A percentile compares a stretch with the other conserved stretches of the same genome.
These are phyloP conservation scores for Liriodendron chinense DNA, from an alignment of 164 flowering plant species.

Conservation along the genomic window DNA sequence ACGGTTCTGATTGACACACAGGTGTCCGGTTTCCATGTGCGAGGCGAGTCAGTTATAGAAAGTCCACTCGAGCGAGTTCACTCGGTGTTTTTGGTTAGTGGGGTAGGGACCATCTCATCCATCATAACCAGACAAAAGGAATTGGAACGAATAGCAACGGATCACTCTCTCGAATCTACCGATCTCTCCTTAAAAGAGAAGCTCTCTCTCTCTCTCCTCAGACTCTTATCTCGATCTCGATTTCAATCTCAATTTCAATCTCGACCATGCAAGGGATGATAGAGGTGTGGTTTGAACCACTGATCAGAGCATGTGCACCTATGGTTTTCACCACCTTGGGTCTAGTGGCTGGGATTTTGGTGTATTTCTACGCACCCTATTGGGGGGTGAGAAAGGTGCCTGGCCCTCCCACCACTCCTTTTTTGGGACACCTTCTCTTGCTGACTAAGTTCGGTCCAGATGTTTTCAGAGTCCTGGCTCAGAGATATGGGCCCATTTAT, in stretches of 20 bases:
- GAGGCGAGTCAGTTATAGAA: neutral
- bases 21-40: neutral
- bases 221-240: neutral
- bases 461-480: slow-evolving; percentile 70
- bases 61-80: neutral
- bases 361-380: slow-evolving; percentile 69
- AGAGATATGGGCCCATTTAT: slow-evolving; percentile 80
- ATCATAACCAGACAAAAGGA: neutral
- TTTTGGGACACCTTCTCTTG: slow-evolving; percentile 86
- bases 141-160: neutral
- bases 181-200: neutral
- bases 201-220: neutral
- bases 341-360: slow-evolving; percentile 31
- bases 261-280: slow-evolving; percentile 2
- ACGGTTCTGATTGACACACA: neutral
- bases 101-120: neutral
- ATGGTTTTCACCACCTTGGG: slow-evolving; percentile 34
- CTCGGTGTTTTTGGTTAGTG: neutral
- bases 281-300: neutral
- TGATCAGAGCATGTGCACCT: slow-evolving; percentile 13
- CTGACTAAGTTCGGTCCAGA: slow-evolving; percentile 88
- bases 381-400: slow-evolving; percentile 88
- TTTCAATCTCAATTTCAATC: neutral
- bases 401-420: slow-evolving; percentile 72
- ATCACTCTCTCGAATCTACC: neutral